Conservation (phyloP, 306 rosid species). For the Cicer chorassanicum region DNA sequence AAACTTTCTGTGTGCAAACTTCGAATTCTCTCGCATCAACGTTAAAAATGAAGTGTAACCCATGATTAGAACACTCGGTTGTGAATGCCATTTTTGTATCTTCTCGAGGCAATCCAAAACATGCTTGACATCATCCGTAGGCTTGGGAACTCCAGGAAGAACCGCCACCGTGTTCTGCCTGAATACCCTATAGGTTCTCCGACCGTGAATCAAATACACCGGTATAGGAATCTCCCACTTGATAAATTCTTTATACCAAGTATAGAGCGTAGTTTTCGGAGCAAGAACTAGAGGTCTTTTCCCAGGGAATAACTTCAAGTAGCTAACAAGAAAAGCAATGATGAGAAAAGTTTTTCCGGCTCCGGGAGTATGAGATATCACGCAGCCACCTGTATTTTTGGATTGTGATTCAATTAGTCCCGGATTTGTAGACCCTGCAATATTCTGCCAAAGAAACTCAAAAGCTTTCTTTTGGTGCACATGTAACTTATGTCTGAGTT, state of each 20-base stretch:
- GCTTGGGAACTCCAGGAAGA: slow-evolving; percentile 76
- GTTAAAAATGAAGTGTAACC: slow-evolving; percentile 86
- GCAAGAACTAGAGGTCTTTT: slow-evolving; percentile 91
- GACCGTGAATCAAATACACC: slow-evolving; percentile 85
- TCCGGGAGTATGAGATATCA: slow-evolving; percentile 93
- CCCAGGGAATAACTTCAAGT: slow-evolving; percentile 86
- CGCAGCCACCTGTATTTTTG: slow-evolving; percentile 82
- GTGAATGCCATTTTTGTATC: slow-evolving; percentile 92
- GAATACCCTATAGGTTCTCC: slow-evolving; percentile 74
- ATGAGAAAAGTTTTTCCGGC: slow-evolving; percentile 96
- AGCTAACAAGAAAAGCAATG: slow-evolving; percentile 88
- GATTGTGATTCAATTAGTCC: slow-evolving; percentile 54
- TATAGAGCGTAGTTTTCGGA: slow-evolving; percentile 92
- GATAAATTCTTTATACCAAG: slow-evolving; percentile 96
- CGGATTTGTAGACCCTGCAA: slow-evolving; percentile 81
- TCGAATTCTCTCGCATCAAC: slow-evolving; percentile 84
- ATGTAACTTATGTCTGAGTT: slow-evolving; percentile 55
- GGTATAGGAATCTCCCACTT: slow-evolving; percentile 97
- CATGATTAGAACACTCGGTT: slow-evolving; percentile 93
- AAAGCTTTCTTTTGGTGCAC: slow-evolving; percentile 87
- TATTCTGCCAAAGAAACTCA: slow-evolving; percentile 86
- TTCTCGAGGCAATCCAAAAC: slow-evolving; percentile 88
- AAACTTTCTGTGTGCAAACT: slow-evolving; percentile 71
- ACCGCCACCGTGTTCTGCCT: slow-evolving; percentile 50
- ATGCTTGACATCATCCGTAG: slow-evolving; percentile 87